A percentile compares a stretch with the other conserved stretches of the same genome.
phyloP scores from a whole-genome alignment of 495 filamentous ascomycete species.

The Neurospora intermedia region DNA sequence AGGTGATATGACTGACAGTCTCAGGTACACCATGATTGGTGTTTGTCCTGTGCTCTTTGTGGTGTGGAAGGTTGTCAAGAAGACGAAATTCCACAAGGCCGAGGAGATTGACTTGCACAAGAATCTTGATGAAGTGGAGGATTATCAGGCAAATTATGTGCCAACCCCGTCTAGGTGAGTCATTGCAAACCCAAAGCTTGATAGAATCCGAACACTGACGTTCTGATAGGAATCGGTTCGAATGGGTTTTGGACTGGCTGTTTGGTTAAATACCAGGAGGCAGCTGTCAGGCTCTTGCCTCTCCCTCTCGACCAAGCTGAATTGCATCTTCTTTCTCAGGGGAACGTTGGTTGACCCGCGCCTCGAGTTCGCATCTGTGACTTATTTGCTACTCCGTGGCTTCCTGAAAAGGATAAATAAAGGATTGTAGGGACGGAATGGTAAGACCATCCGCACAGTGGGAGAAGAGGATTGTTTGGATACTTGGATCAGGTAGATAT shows the following conservation, averaged over 20 bases:
- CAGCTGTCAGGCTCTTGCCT: background rate
- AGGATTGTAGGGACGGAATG: background rate
- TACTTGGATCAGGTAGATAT: background rate
- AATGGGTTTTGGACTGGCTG: slow-evolving; percentile 14
- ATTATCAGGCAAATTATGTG: slow-evolving; percentile 58
- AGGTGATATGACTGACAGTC: background rate
- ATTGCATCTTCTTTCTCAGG: too few species aligned
- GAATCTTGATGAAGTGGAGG: slow-evolving; percentile 63
- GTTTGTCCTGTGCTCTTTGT: slow-evolving; percentile 57
- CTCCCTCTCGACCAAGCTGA: background rate
- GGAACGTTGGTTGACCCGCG: too few species aligned
- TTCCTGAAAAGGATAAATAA: background rate
- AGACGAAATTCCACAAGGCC: slow-evolving; percentile 44
- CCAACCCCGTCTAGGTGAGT: slow-evolving; percentile 46
- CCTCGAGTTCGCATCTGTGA: background rate
- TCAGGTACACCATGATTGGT: slow-evolving; percentile 53
- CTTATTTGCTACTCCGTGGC: background rate
- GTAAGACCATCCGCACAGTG: background rate
- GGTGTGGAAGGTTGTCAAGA: slow-evolving; percentile 59
- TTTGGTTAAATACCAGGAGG: slow-evolving; percentile 15
- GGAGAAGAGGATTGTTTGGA: background rate
- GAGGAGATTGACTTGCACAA: slow-evolving; percentile 52
- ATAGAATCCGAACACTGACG: background rate
- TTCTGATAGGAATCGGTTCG: slow-evolving; percentile 15
- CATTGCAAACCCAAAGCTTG: background rate